Base-by-base conservation (phyloP, 306 rosid genomes). In the Quercus dentata region DNA sequence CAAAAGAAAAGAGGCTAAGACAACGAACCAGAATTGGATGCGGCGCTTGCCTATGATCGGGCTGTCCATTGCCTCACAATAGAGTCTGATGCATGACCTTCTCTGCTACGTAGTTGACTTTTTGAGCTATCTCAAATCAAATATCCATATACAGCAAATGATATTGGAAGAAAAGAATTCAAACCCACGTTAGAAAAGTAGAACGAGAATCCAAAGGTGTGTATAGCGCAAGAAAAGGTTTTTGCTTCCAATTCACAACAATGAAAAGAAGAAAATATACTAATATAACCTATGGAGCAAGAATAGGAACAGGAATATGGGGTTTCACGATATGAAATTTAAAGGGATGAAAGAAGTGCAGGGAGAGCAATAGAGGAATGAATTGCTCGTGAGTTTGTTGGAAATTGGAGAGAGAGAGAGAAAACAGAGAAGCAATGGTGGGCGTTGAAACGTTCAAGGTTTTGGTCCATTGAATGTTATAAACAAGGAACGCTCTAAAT, bases 21-120 rank as follows among this genome's bases (percentile, higher is more conserved):
- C 76, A 44, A 80, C 82, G 57, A 84, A 77, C 87, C 85, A 80
- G 64, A 65, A 77, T 35, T 54, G 74, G 3, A 31, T 62, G 23
- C 74, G 82, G 12, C 69, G 52, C 23, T 59, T 73, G 59, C 71
- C 73, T 10, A 65, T 56, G 30, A 73, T 52, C 27, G 63, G 28
- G 57, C 35, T 25, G 17, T 71, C 82, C 82, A 71, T 72, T 27
- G 7, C 74, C 28, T 28, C 44, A 23, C 56, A 25, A 18, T 15
- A 69, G 65, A 41, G 56, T 23, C 28, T 41, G 59, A 69, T 78
- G 69, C 18, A 68, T 52, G 58, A 51, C 72, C 72, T 67, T 35
- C 21, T 64, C 46, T 46, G 27, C 17, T 38, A 18, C 6, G 20
- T 9, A 3, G 72, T 19, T 18, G 72, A 9, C 44, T 8, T 67